These are phyloP conservation scores for Stramenopiles sp. DNA, from an alignment of 352 stramenopile genomes.

Conservation along the genomic window DNA sequence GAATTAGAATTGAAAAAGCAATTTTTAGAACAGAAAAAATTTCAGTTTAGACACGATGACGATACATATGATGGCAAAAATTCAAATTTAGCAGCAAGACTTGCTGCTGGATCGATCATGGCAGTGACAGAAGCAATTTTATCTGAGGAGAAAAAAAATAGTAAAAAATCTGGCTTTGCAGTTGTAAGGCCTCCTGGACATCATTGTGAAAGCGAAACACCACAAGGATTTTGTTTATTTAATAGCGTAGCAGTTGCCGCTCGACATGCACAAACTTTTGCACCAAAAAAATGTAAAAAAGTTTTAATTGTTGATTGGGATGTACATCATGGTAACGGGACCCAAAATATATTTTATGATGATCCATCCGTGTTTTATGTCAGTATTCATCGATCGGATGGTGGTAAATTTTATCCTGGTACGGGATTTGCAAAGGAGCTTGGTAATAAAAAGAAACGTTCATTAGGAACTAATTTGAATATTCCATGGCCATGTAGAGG, in stretches of 20 bases:
- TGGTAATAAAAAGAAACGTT: background rate
- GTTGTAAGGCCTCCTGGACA: conserved; percentile 71
- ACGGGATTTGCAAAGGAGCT: conserved; percentile 15
- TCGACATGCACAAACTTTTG: conserved; percentile 23
- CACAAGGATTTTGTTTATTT: conserved; percentile 55
- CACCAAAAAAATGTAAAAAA: conserved; percentile 16
- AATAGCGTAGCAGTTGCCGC: conserved; percentile 60
- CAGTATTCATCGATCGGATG: conserved; percentile 27
- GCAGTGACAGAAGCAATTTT: background rate
- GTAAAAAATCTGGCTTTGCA: conserved; percentile 41
- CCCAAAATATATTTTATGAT: conserved; percentile 46
- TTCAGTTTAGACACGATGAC: background rate
- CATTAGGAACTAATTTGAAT: conserved; percentile 35
- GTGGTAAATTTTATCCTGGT: conserved; percentile 24
- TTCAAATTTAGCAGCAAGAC: background rate
- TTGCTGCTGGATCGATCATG: background rate
- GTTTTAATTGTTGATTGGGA: conserved; percentile 63
- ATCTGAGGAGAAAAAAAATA: background rate
- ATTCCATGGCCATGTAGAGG: conserved; percentile 34
- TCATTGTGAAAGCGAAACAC: conserved; percentile 43
- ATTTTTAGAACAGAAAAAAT: background rate
- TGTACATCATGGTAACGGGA: conserved; percentile 66
- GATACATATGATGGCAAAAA: background rate
- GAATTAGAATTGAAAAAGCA: background rate
- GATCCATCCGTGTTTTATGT: conserved; percentile 40